phyloP scores from a whole-genome alignment of 139 green algal species.

The Picochlorum sp. region DNA sequence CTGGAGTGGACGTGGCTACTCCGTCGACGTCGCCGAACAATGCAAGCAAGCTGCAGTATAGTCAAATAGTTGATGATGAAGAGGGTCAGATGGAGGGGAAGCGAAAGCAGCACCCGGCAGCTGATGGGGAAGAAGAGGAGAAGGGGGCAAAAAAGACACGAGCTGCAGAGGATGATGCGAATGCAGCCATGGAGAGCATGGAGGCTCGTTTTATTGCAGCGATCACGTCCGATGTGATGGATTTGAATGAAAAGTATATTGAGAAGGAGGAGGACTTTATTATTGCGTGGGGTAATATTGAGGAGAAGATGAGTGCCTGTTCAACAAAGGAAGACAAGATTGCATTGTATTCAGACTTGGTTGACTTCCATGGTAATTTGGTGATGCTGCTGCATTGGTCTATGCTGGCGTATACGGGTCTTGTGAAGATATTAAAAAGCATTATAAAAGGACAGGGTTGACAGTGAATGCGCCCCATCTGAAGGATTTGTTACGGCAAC shows the following conservation, averaged over 20 bases:
- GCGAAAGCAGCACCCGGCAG: too few species aligned
- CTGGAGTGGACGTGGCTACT: background rate
- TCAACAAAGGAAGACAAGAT: background rate
- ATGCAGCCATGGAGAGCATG: conserved; percentile 10
- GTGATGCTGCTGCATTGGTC: conserved; percentile 73
- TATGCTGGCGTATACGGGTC: conserved; percentile 64
- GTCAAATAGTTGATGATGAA: too few species aligned
- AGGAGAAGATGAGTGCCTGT: conserved; percentile 19
- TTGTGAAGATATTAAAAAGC: conserved; percentile 91
- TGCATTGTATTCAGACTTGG: conserved; percentile 18
- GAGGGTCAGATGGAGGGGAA: too few species aligned
- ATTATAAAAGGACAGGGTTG: conserved; percentile 71
- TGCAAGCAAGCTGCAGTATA: background rate
- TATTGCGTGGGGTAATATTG: conserved; percentile 40
- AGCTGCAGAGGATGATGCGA: background rate
- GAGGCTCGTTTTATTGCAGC: conserved; percentile 38
- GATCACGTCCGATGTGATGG: conserved; percentile 40
- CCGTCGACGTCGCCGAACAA: background rate
- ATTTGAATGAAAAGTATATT: conserved; percentile 68
- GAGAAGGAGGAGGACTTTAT: conserved; percentile 66
- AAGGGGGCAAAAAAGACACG: background rate
- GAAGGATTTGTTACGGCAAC: conserved; percentile 59
- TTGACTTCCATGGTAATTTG: conserved; percentile 75
- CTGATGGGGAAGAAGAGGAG: background rate
- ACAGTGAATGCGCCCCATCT: conserved; percentile 56